A percentile compares a stretch with the other conserved stretches of the same genome.
These are phyloP conservation scores for Fusarium mangiferae DNA, from an alignment of 2,329 filamentous ascomycete genomes.

Conservation along the genomic window DNA sequence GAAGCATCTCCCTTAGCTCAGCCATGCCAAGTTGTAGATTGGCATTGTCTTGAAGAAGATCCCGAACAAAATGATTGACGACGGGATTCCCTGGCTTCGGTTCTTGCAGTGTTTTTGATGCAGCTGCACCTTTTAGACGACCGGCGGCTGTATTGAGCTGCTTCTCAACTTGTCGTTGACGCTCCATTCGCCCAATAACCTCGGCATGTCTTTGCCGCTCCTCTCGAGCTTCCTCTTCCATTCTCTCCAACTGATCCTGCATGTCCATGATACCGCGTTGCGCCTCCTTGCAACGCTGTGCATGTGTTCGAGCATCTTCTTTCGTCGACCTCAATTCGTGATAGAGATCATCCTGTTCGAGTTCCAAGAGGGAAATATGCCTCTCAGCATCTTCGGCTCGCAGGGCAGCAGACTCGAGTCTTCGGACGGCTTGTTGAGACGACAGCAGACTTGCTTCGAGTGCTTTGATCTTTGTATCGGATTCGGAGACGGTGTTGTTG, in stretches of 20 bases:
- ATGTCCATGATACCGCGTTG: conserved; percentile 82
- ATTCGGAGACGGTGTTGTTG: conserved; percentile 81
- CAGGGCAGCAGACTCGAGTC: conserved; percentile 76
- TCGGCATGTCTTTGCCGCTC: conserved; percentile 86
- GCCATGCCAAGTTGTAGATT: conserved; percentile 92
- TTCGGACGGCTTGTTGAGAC: conserved; percentile 80
- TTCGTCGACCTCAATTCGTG: conserved; percentile 72
- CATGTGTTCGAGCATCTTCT: conserved; percentile 80
- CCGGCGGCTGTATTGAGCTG: conserved; percentile 84
- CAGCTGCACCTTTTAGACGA: conserved; percentile 83
- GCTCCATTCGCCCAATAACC: conserved; percentile 83
- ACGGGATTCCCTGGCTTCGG: conserved; percentile 72
- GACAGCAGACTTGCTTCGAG: conserved; percentile 81
- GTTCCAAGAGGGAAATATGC: conserved; percentile 81
- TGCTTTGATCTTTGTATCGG: conserved; percentile 80
- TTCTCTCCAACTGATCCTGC: conserved; percentile 87
- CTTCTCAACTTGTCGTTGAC: conserved; percentile 82
- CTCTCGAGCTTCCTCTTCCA: conserved; percentile 83
- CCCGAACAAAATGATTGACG: conserved; percentile 95
- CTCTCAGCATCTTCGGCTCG: conserved; percentile 83
- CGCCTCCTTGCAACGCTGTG: conserved; percentile 86
- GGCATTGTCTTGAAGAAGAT: conserved; percentile 94
- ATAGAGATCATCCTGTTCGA: conserved; percentile 81
- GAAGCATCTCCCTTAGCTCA: conserved; percentile 89
- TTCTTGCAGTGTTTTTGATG: conserved; percentile 70